Evolutionary conservation across 1,139 yeast species (phyloP).

Genomic region (Blastobotrys ciferrii): DNA sequence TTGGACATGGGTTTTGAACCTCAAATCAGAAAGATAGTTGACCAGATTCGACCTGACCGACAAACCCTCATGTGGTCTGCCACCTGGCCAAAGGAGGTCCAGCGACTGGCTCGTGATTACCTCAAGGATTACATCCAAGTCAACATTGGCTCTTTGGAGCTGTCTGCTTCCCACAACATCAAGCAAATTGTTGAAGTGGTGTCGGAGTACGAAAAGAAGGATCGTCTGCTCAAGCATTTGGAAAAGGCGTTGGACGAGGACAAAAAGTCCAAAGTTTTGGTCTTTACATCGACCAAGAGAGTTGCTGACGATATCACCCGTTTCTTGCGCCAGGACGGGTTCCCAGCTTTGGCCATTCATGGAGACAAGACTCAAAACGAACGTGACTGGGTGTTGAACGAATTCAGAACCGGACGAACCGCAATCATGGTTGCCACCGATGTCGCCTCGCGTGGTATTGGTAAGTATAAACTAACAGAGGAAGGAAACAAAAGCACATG

Average conservation of each 20-base stretch:
- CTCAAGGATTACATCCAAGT: constrained; percentile 93
- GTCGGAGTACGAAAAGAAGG: constrained; percentile 90
- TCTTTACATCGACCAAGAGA: constrained; percentile 95
- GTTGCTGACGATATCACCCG: constrained; percentile 94
- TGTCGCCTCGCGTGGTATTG: constrained; percentile 99
- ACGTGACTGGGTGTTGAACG: constrained; percentile 97
- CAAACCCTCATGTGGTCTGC: constrained; percentile 99
- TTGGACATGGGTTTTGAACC: constrained; percentile 98
- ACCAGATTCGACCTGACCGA: constrained; percentile 94
- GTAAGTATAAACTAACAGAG: constrained; percentile 54
- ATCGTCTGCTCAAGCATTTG: constrained; percentile 79
- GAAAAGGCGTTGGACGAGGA: constrained; percentile 74
- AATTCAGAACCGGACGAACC: constrained; percentile 86
- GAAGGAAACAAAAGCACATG: neutral
- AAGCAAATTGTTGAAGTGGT: constrained; percentile 91
- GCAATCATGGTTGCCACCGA: constrained; percentile 99
- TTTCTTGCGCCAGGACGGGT: constrained; percentile 91
- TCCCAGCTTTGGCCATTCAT: constrained; percentile 98
- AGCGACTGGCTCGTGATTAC: constrained; percentile 86
- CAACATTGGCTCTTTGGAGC: constrained; percentile 90
- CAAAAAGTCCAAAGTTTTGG: constrained; percentile 70
- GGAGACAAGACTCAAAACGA: constrained; percentile 98
- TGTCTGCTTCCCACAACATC: constrained; percentile 94
- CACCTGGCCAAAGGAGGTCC: constrained; percentile 99
- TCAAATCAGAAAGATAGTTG: constrained; percentile 94